These are phyloP conservation scores for Zymoseptoria passerinii DNA, from an alignment of 2,329 filamentous ascomycete genomes.

Conservation along the genomic window DNA sequence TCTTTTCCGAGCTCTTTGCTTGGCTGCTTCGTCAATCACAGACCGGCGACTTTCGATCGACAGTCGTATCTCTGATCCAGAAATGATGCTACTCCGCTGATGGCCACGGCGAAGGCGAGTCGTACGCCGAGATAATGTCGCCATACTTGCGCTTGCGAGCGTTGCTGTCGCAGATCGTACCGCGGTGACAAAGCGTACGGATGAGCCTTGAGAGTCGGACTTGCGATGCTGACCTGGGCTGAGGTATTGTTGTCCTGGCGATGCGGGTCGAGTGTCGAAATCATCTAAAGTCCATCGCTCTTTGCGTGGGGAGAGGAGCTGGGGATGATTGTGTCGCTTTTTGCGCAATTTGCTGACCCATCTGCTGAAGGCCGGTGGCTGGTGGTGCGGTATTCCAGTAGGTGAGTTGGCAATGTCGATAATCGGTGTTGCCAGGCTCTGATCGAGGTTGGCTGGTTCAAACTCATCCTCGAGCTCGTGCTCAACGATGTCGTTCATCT, in stretches of 20 bases:
- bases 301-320: constrained; percentile 29
- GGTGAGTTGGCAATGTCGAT: constrained; percentile 1
- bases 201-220: constrained; percentile 58
- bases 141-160: constrained; percentile 61
- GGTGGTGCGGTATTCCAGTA: neutral
- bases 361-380: constrained; percentile 53
- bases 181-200: constrained; percentile 69
- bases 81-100: constrained; percentile 48
- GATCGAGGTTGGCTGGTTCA: constrained; percentile 1
- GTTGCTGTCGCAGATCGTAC: constrained; percentile 77
- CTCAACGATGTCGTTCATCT: neutral
- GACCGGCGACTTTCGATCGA: constrained; percentile 50
- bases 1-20: constrained; percentile 63
- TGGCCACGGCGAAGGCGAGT: constrained; percentile 52
- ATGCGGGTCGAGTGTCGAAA: constrained; percentile 18
- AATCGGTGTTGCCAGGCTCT: neutral
- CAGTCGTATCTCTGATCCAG: constrained; percentile 57
- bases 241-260: constrained; percentile 6
- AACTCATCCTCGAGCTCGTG: neutral
- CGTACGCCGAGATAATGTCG: constrained; percentile 51
- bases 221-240: constrained; percentile 29
- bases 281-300: constrained; percentile 32
- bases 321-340: constrained; percentile 41
- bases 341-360: constrained; percentile 66
- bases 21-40: constrained; percentile 58